These are phyloP conservation scores for Mortierella sp. DNA, from an alignment of 371 early-diverging fungal species.

Conservation along the genomic window DNA sequence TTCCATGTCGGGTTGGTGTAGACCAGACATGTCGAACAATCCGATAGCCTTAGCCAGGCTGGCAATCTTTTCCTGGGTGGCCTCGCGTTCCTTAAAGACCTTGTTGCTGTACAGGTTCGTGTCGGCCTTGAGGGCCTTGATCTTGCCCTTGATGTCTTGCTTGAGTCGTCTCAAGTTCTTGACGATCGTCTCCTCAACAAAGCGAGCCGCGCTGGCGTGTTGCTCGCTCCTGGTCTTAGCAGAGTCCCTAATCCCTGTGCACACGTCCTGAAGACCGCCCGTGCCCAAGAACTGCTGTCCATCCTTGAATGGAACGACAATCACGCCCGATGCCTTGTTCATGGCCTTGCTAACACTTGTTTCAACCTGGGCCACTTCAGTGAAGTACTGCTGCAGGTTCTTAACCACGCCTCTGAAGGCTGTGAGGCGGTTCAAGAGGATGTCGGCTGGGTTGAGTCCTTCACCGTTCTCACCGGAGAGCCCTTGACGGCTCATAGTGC, in stretches of 20 bases:
- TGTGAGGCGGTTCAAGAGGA: conserved; percentile 34
- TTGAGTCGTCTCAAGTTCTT: conserved; percentile 47
- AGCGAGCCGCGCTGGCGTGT: conserved; percentile 43
- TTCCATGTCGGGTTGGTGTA: conserved; percentile 47
- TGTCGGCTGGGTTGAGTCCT: conserved; percentile 47
- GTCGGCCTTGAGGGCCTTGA: conserved; percentile 51
- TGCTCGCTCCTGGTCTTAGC: conserved; percentile 41
- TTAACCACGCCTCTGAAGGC: conserved; percentile 44
- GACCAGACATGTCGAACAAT: conserved; percentile 43
- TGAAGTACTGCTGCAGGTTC: conserved; percentile 47
- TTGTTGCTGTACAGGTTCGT: conserved; percentile 38
- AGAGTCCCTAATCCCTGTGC: conserved; percentile 31
- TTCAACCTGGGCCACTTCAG: conserved; percentile 41
- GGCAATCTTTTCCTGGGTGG: conserved; percentile 39
- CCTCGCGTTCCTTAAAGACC: conserved; percentile 52
- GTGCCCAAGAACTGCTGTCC: conserved; percentile 50
- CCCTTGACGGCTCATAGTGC: conserved; percentile 31
- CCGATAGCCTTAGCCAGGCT: conserved; percentile 48
- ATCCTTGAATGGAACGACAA: conserved; percentile 49
- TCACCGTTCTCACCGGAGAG: conserved; percentile 28
- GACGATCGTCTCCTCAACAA: conserved; percentile 51
- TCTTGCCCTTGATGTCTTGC: conserved; percentile 49
- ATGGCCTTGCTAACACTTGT: conserved; percentile 36
- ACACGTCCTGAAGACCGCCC: conserved; percentile 50
- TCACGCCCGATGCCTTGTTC: conserved; percentile 35